Evolutionary conservation across 495 filamentous ascomycete species (phyloP).

Genomic region (Penicillium silybi): DNA sequence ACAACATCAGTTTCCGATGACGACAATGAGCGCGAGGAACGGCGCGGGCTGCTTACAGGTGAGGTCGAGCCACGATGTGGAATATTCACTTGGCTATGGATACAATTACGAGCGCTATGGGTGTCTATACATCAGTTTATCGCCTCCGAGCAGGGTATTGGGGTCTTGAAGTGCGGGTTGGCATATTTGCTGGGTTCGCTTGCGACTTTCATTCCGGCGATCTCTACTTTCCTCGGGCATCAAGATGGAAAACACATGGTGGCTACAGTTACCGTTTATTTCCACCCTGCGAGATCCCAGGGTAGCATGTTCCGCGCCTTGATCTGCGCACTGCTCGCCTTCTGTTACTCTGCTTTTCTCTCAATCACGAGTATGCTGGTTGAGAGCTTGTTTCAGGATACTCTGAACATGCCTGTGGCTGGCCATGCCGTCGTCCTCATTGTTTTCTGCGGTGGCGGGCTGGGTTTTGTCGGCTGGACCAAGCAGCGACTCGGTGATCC

Average conservation of each 20-base stretch:
- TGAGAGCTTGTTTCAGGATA: conserved; percentile 67
- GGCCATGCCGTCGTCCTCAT: conserved; percentile 80
- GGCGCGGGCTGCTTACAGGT: conserved; percentile 37
- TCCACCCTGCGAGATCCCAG: conserved; percentile 86
- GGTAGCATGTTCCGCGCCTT: conserved; percentile 91
- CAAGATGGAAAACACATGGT: conserved; percentile 97
- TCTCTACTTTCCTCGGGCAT: conserved; percentile 70
- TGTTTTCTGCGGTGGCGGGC: conserved; percentile 82
- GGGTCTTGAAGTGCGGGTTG: conserved; percentile 87
- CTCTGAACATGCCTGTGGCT: conserved; percentile 58
- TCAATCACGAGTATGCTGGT: conserved; percentile 84
- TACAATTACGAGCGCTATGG: conserved; percentile 11
- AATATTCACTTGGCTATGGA: conserved; percentile 10
- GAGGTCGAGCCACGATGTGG: conserved; percentile 18
- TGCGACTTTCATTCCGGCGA: conserved; percentile 74
- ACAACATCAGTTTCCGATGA: conserved; percentile 4
- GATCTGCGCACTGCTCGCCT: conserved; percentile 75
- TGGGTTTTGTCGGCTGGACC: conserved; percentile 88
- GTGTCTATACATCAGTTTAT: conserved; percentile 32
- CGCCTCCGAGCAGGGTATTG: conserved; percentile 59
- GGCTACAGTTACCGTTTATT: conserved; percentile 89
- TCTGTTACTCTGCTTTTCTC: conserved; percentile 76
- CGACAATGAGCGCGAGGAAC: conserved; percentile 29
- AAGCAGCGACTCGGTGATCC: conserved; percentile 86
- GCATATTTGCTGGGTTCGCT: conserved; percentile 87